A percentile compares a stretch with the other conserved stretches of the same genome.
Evolutionary conservation across 2,329 filamentous ascomycete genomes (phyloP).

Genomic region (Parascedosporium putredinis): DNA sequence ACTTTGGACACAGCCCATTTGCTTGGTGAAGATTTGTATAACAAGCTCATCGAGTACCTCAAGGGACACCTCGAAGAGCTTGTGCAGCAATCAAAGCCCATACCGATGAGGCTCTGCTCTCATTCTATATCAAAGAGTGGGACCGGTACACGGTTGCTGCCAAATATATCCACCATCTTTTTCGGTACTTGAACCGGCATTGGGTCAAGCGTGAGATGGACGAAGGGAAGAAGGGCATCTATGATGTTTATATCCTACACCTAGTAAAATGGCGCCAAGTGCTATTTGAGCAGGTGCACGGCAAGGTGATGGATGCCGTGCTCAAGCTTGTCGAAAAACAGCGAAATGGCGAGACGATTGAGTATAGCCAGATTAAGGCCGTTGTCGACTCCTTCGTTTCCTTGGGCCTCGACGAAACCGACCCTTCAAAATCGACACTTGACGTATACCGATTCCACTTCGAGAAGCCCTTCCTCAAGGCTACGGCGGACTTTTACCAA

Average conservation of each 20-base stretch:
- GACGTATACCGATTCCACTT: constrained; percentile 92
- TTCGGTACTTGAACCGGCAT: constrained; percentile 91
- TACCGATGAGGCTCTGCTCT: constrained; percentile 78
- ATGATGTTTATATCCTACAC: constrained; percentile 95
- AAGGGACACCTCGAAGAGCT: constrained; percentile 64
- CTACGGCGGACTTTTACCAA: constrained; percentile 78
- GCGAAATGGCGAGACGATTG: constrained; percentile 93
- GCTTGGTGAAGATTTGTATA: constrained; percentile 91
- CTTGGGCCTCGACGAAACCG: constrained; percentile 83
- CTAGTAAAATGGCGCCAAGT: constrained; percentile 91
- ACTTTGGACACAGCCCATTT: constrained; percentile 59
- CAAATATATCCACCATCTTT: constrained; percentile 95
- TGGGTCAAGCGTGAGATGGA: constrained; percentile 99
- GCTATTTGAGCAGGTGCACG: constrained; percentile 73
- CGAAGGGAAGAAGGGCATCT: constrained; percentile 95
- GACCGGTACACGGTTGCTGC: constrained; percentile 88
- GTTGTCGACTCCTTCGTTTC: constrained; percentile 96
- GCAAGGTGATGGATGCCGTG: constrained; percentile 90
- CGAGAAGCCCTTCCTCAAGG: constrained; percentile 79
- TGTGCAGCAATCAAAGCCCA: constrained; percentile 65
- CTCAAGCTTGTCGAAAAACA: constrained; percentile 95
- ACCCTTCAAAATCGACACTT: constrained; percentile 85
- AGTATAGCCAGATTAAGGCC: constrained; percentile 92
- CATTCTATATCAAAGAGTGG: constrained; percentile 96
- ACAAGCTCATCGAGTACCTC: constrained; percentile 80